Evolutionary conservation across 306 rosid genomes (phyloP), one percentile per base, ranked within the genome.

Genomic region (Begonia fuchsioides): DNA sequence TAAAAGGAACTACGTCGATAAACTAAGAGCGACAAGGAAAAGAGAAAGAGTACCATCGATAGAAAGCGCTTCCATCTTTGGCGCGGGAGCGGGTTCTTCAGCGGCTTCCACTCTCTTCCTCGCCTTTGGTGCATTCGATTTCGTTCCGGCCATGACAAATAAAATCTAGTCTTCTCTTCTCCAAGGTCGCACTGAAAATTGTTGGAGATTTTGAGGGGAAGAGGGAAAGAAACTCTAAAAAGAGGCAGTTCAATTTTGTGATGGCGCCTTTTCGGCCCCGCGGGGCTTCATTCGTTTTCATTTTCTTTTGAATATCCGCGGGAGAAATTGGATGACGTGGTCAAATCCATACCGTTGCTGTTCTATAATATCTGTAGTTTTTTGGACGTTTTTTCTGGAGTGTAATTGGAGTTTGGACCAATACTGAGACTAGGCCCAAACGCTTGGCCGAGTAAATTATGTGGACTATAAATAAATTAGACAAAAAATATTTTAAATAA

Each of bases 11-110:
- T 1, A 26, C 35, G 35, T 0, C 8, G 35, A 26, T 5, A 38
- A 9, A 38, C 11, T 14, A 18, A 32, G 16, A 13, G 19, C 39
- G 0, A 39, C 12, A 8, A 9, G 38, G 16, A 1, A 8, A 26
- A 13, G 5, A 9, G 13, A 20, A 12, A 1, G 14, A 41, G 19
- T 43, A 83, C 96, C 97, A 85, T 54, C 74, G 67, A n/a, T 93
- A 77, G 38, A 90, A 90, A 44, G 93, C 98, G 3, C 94, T 90
- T 66, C 94, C 94, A 35, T 82, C 93, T 50, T 66, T 90, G 59
- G 50, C 94, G 2, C 94, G 84, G n/a, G n/a, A n/a, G n/a, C n/a
- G 40, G 71, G 61, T 32, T 78, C 87, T 9, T 68, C 71, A 9
- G 72, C n/a, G 0, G 94, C 94, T 15, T 79, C 94, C 10, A 90